phyloP scores from a whole-genome alignment of 164 flowering plant species.

The Tetracentron sinense region DNA sequence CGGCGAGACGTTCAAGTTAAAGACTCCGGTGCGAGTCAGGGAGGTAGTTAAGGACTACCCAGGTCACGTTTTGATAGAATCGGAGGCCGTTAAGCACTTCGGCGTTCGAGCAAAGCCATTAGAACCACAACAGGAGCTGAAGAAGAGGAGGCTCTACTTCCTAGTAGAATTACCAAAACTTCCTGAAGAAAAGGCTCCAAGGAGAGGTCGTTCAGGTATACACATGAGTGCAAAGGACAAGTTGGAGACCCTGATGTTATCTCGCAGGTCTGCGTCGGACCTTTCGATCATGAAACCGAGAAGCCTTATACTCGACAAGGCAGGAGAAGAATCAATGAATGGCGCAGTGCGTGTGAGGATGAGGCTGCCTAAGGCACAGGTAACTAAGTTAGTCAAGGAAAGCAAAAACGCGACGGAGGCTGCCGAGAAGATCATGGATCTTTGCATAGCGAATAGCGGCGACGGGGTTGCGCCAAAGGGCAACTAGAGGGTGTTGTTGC shows the following conservation, averaged over 20 bases:
- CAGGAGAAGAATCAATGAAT: slow-evolving; percentile 1
- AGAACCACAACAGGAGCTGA: slow-evolving; percentile 34
- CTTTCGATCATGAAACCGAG: slow-evolving; percentile 18
- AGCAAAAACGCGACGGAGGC: slow-evolving; percentile 57
- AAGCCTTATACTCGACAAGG: neutral
- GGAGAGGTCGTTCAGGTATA: slow-evolving; percentile 42
- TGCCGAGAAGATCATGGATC: slow-evolving; percentile 59
- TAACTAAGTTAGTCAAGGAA: slow-evolving; percentile 55
- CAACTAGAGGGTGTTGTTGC: neutral
- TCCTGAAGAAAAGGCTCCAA: slow-evolving; percentile 17
- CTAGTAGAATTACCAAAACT: slow-evolving; percentile 42
- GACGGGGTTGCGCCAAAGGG: neutral
- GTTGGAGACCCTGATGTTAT: slow-evolving; percentile 47
- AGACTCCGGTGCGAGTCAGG: slow-evolving; percentile 36
- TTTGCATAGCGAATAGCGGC: slow-evolving; percentile 26
- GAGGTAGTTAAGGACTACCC: slow-evolving; percentile 44
- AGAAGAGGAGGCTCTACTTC: slow-evolving; percentile 44
- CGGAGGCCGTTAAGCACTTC: slow-evolving; percentile 42
- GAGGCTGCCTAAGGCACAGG: slow-evolving; percentile 67
- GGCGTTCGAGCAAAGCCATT: slow-evolving; percentile 52
- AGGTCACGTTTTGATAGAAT: slow-evolving; percentile 46
- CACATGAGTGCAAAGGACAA: slow-evolving; percentile 54
- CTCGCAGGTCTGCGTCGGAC: slow-evolving; percentile 41
- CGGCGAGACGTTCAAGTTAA: slow-evolving; percentile 45
- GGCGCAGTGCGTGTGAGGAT: slow-evolving; percentile 30